phyloP scores from a whole-genome alignment of 805 yeast species.

The Lipomyces yamadae region DNA sequence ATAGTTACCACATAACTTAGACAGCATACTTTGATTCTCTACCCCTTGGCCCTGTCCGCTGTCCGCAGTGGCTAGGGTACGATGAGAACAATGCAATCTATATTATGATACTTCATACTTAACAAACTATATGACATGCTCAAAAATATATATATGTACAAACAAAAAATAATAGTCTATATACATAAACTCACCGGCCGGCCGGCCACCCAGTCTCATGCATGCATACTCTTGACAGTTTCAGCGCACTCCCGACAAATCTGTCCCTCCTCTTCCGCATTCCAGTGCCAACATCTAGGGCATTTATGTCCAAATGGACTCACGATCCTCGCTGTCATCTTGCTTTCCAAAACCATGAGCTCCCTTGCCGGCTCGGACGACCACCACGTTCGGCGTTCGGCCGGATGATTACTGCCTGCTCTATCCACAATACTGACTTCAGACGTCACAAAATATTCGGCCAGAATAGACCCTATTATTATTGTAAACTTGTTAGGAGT shows the following conservation, averaged over 20 bases:
- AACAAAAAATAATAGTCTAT: not conserved
- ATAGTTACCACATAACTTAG: no score
- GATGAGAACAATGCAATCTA: no score
- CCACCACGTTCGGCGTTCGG: not conserved
- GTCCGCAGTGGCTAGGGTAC: no score
- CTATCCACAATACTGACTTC: slow-evolving; percentile 46
- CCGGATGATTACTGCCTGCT: not conserved
- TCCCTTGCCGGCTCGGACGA: slow-evolving; percentile 33
- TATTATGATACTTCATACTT: no score
- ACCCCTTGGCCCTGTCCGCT: no score
- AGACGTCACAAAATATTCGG: slow-evolving; percentile 69
- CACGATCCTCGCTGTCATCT: slow-evolving; percentile 49
- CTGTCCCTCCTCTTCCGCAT: slow-evolving; percentile 55
- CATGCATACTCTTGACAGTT: slow-evolving; percentile 8
- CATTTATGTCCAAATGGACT: slow-evolving; percentile 65
- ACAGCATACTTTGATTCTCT: no score
- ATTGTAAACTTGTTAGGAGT: not conserved
- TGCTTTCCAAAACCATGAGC: slow-evolving; percentile 45
- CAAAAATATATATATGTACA: not conserved
- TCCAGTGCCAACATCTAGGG: slow-evolving; percentile 93
- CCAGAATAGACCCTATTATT: slow-evolving; percentile 51
- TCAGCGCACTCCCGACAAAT: slow-evolving; percentile 71
- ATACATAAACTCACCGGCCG: not conserved
- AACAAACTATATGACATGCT: no score
- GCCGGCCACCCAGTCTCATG: no score